Conservation (phyloP, 495 filamentous ascomycete genomes). For the Aspergillus avenaceus region DNA sequence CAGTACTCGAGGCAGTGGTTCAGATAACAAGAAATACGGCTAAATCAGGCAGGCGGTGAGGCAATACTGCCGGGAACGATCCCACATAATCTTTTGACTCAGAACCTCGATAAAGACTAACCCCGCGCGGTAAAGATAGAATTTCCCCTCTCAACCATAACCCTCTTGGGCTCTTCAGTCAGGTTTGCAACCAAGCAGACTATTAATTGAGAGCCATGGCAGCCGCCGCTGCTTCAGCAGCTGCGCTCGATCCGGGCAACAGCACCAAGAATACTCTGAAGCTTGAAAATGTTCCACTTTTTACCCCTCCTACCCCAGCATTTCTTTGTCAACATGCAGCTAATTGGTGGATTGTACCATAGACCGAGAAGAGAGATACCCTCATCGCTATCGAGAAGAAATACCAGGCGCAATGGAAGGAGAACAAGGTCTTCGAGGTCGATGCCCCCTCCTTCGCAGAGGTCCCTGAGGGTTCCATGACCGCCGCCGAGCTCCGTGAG, state of each 20-base stretch:
- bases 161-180: constrained; percentile 16
- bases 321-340: constrained; percentile 6
- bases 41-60: constrained; percentile 17
- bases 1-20: no score
- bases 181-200: constrained; percentile 25
- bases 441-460: constrained; percentile 76
- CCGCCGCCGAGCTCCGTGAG: constrained; percentile 67
- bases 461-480: constrained; percentile 64
- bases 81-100: constrained; percentile 20
- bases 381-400: constrained; percentile 86
- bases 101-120: constrained; percentile 13
- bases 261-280: constrained; percentile 66
- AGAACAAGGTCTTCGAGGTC: constrained; percentile 73
- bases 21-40: neutral
- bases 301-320: constrained; percentile 25
- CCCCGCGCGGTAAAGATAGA: constrained; percentile 26
- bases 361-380: constrained; percentile 92
- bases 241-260: constrained; percentile 56
- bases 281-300: constrained; percentile 59
- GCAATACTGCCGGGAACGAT: neutral
- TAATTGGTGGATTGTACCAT: constrained; percentile 10
- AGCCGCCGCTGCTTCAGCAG: constrained; percentile 49
- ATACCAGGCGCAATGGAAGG: constrained; percentile 84
- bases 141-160: constrained; percentile 9
- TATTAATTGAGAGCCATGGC: constrained; percentile 40